phyloP scores from a whole-genome alignment of 1,284 basidiomycete species.

The Marasmius sp. region DNA sequence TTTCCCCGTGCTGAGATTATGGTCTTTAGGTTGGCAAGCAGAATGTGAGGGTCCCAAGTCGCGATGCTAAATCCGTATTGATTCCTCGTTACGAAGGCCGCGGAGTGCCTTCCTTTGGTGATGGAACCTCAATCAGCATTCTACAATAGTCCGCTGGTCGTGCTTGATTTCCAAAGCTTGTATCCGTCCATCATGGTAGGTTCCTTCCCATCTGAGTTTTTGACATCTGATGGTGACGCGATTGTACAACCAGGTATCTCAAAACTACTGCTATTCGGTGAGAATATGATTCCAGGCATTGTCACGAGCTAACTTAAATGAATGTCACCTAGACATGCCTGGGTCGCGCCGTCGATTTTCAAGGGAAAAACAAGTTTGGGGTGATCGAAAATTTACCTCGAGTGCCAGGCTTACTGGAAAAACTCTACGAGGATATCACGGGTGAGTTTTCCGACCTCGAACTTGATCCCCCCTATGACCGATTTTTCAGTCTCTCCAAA shows the following conservation, averaged over 20 bases:
- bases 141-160: conserved; percentile 89
- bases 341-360: conserved; percentile 84
- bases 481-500: conserved; percentile 80
- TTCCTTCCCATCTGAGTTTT: neutral
- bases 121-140: conserved; percentile 94
- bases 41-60: conserved; percentile 85
- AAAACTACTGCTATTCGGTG: conserved; percentile 82
- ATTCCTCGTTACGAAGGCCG: conserved; percentile 46
- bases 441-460: conserved; percentile 41
- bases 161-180: conserved; percentile 94
- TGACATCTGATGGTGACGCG: neutral
- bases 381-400: conserved; percentile 71
- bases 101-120: conserved; percentile 91
- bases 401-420: conserved; percentile 57
- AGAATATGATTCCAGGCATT: neutral
- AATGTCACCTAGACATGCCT: conserved; percentile 65
- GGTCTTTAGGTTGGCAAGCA: conserved; percentile 82
- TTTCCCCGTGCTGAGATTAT: neutral
- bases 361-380: conserved; percentile 88
- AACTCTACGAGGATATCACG: conserved; percentile 72
- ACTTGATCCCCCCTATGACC: neutral
- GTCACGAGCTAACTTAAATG: neutral
- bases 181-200: conserved; percentile 99
- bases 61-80: conserved; percentile 43
- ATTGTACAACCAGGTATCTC: conserved; percentile 51